These are phyloP conservation scores for Musa troglodytarum DNA, from an alignment of 176 grass and related monocot genomes.

Conservation along the genomic window DNA sequence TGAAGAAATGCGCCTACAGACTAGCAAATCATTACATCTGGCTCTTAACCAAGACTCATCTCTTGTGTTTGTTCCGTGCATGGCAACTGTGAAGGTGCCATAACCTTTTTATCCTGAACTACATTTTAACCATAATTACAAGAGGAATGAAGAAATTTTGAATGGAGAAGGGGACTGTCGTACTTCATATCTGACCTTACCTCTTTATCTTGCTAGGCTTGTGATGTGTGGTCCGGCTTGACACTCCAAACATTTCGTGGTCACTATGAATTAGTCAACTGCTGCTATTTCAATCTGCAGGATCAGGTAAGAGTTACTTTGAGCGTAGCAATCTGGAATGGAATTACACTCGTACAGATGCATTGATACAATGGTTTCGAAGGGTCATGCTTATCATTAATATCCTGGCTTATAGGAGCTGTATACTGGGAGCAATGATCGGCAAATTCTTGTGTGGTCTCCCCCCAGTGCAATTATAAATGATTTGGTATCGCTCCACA, in stretches of 20 bases:
- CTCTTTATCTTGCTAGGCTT: slow-evolving; percentile 35
- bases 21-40: slow-evolving; percentile 66
- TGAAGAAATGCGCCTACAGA: slow-evolving; percentile 70
- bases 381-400: slow-evolving; percentile 7
- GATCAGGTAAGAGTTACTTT: slow-evolving; percentile 46
- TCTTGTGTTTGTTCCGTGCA: slow-evolving; percentile 77
- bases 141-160: neutral
- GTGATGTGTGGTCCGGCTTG: slow-evolving; percentile 67
- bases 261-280: slow-evolving; percentile 87
- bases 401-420: slow-evolving; percentile 52
- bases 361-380: neutral
- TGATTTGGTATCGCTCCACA: slow-evolving; percentile 44
- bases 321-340: neutral
- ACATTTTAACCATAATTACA: neutral
- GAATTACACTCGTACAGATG: neutral
- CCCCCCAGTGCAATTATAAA: slow-evolving; percentile 45
- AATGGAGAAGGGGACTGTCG: neutral
- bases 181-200: slow-evolving; percentile 10
- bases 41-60: slow-evolving; percentile 59
- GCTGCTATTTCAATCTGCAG: slow-evolving; percentile 60
- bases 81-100: slow-evolving; percentile 74
- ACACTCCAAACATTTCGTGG: slow-evolving; percentile 53
- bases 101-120: slow-evolving; percentile 14
- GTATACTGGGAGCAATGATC: slow-evolving; percentile 92
- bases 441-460: slow-evolving; percentile 97